A percentile compares a stretch with the other conserved stretches of the same genome.
Evolutionary conservation across 371 early-diverging fungal species (phyloP).

Genomic region (Fennellomyces sp.): DNA sequence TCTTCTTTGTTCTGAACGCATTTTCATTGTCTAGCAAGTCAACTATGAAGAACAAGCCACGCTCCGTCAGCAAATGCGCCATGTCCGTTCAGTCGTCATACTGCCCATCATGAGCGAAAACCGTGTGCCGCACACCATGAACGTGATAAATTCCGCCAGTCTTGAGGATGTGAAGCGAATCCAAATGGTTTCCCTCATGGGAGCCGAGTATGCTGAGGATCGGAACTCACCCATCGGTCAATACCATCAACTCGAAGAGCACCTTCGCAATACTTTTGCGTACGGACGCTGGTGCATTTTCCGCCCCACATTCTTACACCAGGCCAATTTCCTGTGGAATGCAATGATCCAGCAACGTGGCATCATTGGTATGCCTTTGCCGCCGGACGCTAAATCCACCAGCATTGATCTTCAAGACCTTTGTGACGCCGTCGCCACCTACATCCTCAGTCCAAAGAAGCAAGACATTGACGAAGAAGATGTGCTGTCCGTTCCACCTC

Average conservation of each 20-base stretch:
- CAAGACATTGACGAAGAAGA: slow-evolving; percentile 11
- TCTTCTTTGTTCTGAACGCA: background rate
- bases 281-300: slow-evolving; percentile 22
- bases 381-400: background rate
- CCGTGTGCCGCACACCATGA: background rate
- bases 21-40: slow-evolving; percentile 8
- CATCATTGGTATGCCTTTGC: slow-evolving; percentile 20
- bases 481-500: slow-evolving; percentile 4
- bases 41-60: slow-evolving; percentile 10
- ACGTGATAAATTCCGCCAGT: slow-evolving; percentile 9
- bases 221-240: background rate
- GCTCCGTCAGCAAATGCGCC: slow-evolving; percentile 4
- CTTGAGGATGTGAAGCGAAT: slow-evolving; percentile 6
- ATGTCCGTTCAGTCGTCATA: slow-evolving; percentile 15
- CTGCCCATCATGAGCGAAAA: slow-evolving; percentile 1
- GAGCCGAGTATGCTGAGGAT: background rate
- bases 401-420: slow-evolving; percentile 15
- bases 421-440: slow-evolving; percentile 15
- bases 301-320: slow-evolving; percentile 7
- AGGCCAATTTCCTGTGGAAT: slow-evolving; percentile 15
- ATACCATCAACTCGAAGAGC: slow-evolving; percentile 5
- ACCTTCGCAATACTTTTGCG: slow-evolving; percentile 8
- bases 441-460: slow-evolving; percentile 11
- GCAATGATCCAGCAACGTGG: slow-evolving; percentile 13
- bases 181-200: slow-evolving; percentile 10